Base-by-base conservation (phyloP, 805 yeast species). In the Teunomyces barrocoloradensis region DNA sequence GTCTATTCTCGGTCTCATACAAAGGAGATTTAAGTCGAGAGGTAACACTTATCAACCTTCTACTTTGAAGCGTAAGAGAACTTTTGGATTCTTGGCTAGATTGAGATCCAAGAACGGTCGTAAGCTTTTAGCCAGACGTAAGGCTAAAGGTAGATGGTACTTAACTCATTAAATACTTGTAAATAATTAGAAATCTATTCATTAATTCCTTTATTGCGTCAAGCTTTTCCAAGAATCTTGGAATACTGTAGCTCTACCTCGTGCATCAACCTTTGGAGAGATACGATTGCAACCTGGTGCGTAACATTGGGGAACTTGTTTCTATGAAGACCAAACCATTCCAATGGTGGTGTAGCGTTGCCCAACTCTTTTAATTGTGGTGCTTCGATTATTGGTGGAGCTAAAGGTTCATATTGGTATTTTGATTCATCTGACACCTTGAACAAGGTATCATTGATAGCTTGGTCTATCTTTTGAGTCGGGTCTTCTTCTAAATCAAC, bases 1-100 rank as follows among this genome's bases (percentile, higher is more conserved):
- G 34, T 59, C 65, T 28, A 55, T 68, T 20, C 42, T 71, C 2
- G 68, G 75, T 1, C 64, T 73, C 42, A 64, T 74, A 25, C 85
- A 80, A 56, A 70, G 61, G 65, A 69, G 97, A 75, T 85, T 91
- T 86, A 84, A 89, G 64, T 76, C 92, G 33, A 82, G 96, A 71
- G 98, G 99, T 68, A 87, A 89, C 71, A 89, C 96, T 15, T 92
- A 86, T 69, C 97, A 92, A 69, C 99, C 99, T 44, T 85, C 89
- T 51, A 89, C 95, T 4, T 73, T 89, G 53, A 89, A 87, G 65
- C 80, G 98, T 65, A 94, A 94, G 75, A 84, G 96, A 67, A 82
- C 87, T 29, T 77, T 87, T 48, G 99, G 99, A 0, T 94, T 91
- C 59, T 75, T 94, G 63, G 89, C 96, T 10, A 81, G 97, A 64